These are phyloP conservation scores for Phytopythium mirpurense DNA, from an alignment of 352 stramenopile species.

Conservation along the genomic window DNA sequence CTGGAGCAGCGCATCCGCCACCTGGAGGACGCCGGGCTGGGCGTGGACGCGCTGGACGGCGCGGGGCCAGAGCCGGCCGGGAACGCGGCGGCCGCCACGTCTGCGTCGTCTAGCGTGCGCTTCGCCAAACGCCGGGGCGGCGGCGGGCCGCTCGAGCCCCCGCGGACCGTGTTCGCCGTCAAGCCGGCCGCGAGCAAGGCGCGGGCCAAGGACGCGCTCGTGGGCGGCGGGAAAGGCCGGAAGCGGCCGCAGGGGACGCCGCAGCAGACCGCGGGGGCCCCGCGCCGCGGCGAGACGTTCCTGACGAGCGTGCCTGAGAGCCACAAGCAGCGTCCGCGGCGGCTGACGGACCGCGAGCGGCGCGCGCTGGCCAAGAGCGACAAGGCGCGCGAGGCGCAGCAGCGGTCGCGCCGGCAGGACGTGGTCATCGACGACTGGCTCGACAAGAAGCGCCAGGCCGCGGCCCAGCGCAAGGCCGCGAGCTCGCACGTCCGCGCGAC, in stretches of 20 bases:
- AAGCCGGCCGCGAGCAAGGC: slow-evolving; percentile 31
- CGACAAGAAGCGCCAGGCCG: slow-evolving; percentile 57
- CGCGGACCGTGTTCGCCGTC: slow-evolving; percentile 51
- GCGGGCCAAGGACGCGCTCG: slow-evolving; percentile 19
- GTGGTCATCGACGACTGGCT: slow-evolving; percentile 73
- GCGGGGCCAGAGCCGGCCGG: slow-evolving; percentile 12
- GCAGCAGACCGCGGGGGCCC: slow-evolving; percentile 1
- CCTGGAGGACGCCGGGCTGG: slow-evolving; percentile 66
- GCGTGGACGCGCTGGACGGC: slow-evolving; percentile 33
- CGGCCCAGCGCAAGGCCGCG: slow-evolving; percentile 40
- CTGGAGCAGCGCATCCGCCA: slow-evolving; percentile 85
- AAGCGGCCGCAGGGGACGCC: not conserved
- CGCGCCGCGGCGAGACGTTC: slow-evolving; percentile 32
- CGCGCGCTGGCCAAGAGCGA: slow-evolving; percentile 54
- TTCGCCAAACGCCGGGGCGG: slow-evolving; percentile 48
- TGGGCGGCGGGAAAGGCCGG: not conserved
- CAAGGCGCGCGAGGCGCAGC: slow-evolving; percentile 28
- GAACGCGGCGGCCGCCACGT: slow-evolving; percentile 12
- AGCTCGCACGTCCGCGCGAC: slow-evolving; percentile 23
- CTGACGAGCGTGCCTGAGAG: slow-evolving; percentile 54
- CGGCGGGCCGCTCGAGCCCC: slow-evolving; percentile 34
- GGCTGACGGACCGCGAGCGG: slow-evolving; percentile 62
- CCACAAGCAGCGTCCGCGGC: slow-evolving; percentile 53
- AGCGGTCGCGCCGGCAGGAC: slow-evolving; percentile 50
- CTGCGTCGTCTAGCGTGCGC: slow-evolving; percentile 22